A percentile compares a stretch with the other conserved stretches of the same genome.
Evolutionary conservation across 192 early-diverging fungal genomes (phyloP).

Genomic region (Umbelopsis isabellina): DNA sequence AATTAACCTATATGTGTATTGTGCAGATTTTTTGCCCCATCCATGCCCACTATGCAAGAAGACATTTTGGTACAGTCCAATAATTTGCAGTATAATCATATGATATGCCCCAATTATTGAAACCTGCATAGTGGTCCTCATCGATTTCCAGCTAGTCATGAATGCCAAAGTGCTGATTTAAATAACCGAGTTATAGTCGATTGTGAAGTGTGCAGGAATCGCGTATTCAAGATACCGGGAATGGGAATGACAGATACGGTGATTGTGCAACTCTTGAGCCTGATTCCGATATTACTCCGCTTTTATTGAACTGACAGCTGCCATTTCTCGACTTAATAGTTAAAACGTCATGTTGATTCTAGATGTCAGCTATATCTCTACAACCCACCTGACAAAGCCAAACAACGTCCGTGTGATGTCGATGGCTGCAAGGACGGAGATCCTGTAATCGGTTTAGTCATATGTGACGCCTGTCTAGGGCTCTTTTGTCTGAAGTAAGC

Average conservation of each 20-base stretch:
- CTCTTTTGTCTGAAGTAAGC: conserved; percentile 39
- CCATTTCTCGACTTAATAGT: conserved; percentile 14
- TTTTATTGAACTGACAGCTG: background rate
- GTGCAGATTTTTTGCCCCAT: conserved; percentile 53
- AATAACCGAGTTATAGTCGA: conserved; percentile 21
- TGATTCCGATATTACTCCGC: background rate
- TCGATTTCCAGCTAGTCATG: conserved; percentile 32
- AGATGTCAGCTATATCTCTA: conserved; percentile 27
- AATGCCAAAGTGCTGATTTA: conserved; percentile 18
- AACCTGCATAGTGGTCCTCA: conserved; percentile 30
- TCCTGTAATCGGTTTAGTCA: conserved; percentile 23
- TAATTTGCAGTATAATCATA: too few species aligned
- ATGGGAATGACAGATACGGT: conserved; percentile 22
- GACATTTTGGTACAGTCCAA: conserved; percentile 45
- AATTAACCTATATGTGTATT: background rate
- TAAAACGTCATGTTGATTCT: conserved; percentile 30
- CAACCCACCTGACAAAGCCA: background rate
- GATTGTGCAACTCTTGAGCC: background rate
- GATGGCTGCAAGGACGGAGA: conserved; percentile 25
- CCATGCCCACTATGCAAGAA: conserved; percentile 49
- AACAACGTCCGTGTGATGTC: conserved; percentile 18
- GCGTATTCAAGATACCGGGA: conserved; percentile 9
- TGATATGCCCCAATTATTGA: too few species aligned
- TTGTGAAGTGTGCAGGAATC: conserved; percentile 17
- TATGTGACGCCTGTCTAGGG: conserved; percentile 33